phyloP scores from a whole-genome alignment of 805 yeast genomes.

The Cyberlindnera misumaiensis region DNA sequence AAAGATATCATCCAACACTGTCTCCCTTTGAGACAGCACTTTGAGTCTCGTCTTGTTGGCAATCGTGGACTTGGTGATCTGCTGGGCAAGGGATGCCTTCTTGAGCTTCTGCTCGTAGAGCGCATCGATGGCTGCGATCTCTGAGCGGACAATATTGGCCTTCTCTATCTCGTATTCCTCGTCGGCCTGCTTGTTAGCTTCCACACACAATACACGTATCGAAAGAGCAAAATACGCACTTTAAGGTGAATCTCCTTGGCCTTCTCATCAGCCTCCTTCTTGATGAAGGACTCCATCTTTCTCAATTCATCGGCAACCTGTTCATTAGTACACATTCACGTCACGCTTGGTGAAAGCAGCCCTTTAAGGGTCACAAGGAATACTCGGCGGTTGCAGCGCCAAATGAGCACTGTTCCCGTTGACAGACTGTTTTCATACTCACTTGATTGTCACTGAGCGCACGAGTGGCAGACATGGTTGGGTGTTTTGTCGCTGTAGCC shows the following conservation, averaged over 20 bases:
- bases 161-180: slow-evolving; percentile 98
- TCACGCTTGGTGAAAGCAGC: too few relatives aligned
- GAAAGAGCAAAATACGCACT: slow-evolving; percentile 22
- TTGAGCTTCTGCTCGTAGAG: slow-evolving; percentile 76
- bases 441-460: slow-evolving; percentile 44
- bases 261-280: slow-evolving; percentile 98
- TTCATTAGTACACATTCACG: not conserved
- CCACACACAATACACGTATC: not conserved
- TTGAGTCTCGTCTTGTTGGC: slow-evolving; percentile 93
- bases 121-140: slow-evolving; percentile 81
- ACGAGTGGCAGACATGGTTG: slow-evolving; percentile 28
- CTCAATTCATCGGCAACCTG: slow-evolving; percentile 92
- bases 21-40: slow-evolving; percentile 80
- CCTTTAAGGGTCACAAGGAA: too few relatives aligned
- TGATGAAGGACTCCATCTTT: slow-evolving; percentile 98
- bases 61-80: slow-evolving; percentile 90
- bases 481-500: too few relatives aligned
- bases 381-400: too few relatives aligned
- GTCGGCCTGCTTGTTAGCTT: slow-evolving; percentile 57
- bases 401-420: too few relatives aligned
- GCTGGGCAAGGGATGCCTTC: slow-evolving; percentile 89
- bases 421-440: slow-evolving; percentile 17
- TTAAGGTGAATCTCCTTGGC: slow-evolving; percentile 92
- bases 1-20: slow-evolving; percentile 67
- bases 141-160: slow-evolving; percentile 89